These are phyloP conservation scores for Eudorina sp. DNA, from an alignment of 139 green algal genomes.

Conservation along the genomic window DNA sequence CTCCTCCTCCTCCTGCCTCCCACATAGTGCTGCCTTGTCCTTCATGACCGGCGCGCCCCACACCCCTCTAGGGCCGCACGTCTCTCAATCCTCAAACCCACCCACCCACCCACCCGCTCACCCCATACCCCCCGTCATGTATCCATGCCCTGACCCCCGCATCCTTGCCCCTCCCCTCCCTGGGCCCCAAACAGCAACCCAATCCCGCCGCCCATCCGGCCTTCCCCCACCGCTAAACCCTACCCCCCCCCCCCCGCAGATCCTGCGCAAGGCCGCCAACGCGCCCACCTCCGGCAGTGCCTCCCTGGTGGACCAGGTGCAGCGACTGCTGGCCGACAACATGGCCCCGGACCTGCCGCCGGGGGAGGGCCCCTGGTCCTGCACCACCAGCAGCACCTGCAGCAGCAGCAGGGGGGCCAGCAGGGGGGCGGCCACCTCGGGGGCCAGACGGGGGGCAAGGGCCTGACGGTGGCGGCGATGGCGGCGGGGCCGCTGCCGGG, in stretches of 20 bases:
- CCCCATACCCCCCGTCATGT: too few relatives aligned
- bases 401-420: not conserved
- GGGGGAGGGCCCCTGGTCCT: not conserved
- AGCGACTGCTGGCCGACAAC: conserved; percentile 43
- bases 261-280: conserved; percentile 36
- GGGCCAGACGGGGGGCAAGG: not conserved
- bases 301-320: conserved; percentile 45
- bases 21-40: too few relatives aligned
- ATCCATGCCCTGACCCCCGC: too few relatives aligned
- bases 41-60: too few relatives aligned
- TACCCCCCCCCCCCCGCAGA: not conserved
- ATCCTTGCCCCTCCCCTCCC: too few relatives aligned
- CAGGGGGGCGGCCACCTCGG: not conserved
- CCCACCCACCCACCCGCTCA: too few relatives aligned
- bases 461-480: not conserved
- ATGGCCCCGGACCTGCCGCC: not conserved
- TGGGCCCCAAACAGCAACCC: too few relatives aligned
- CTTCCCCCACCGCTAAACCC: too few relatives aligned
- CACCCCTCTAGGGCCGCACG: too few relatives aligned
- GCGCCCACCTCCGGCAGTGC: not conserved
- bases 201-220: too few relatives aligned
- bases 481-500: not conserved
- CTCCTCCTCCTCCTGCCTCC: too few relatives aligned
- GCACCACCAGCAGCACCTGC: not conserved
- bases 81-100: too few relatives aligned